These are phyloP conservation scores for Violaceomyces palustris DNA, from an alignment of 1,284 basidiomycete genomes.

Conservation along the genomic window DNA sequence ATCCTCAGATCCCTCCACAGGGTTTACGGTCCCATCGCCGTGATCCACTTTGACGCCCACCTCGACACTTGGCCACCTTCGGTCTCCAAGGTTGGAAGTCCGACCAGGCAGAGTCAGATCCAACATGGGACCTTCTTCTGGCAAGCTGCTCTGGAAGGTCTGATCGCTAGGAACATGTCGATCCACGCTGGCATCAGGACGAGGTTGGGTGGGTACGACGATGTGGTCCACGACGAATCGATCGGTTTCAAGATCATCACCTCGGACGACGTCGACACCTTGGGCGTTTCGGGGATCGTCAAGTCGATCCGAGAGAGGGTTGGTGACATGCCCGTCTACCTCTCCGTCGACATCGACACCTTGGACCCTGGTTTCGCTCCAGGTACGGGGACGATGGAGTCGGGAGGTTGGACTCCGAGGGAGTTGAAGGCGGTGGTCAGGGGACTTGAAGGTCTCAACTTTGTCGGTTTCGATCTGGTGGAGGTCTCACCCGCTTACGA, in stretches of 20 bases:
- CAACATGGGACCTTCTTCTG: constrained; percentile 54
- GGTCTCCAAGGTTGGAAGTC: constrained; percentile 14
- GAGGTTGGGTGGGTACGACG: constrained; percentile 36
- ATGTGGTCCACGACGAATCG: constrained; percentile 22
- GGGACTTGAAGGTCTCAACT: constrained; percentile 29
- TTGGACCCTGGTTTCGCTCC: constrained; percentile 38
- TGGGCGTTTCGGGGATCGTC: constrained; percentile 26
- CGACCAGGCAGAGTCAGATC: constrained; percentile 32
- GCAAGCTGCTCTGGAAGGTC: constrained; percentile 54
- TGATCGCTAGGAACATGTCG: constrained; percentile 60
- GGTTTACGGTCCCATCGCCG: constrained; percentile 54
- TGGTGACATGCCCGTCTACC: constrained; percentile 32
- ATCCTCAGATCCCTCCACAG: constrained; percentile 53
- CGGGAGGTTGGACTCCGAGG: constrained; percentile 32
- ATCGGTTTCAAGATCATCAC: constrained; percentile 38
- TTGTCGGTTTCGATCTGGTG: constrained; percentile 41
- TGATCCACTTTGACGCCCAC: constrained; percentile 56
- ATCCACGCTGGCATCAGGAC: constrained; percentile 70
- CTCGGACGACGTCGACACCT: constrained; percentile 34
- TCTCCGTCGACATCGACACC: constrained; percentile 41
- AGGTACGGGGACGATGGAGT: constrained; percentile 35
- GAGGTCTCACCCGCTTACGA: constrained; percentile 39
- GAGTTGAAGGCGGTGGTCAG: constrained; percentile 32
- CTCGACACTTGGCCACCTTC: constrained; percentile 64
- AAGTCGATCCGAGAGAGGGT: constrained; percentile 21